These are phyloP conservation scores for Capsella bursapastoris DNA, from an alignment of 345 rosid species.

Conservation along the genomic window DNA sequence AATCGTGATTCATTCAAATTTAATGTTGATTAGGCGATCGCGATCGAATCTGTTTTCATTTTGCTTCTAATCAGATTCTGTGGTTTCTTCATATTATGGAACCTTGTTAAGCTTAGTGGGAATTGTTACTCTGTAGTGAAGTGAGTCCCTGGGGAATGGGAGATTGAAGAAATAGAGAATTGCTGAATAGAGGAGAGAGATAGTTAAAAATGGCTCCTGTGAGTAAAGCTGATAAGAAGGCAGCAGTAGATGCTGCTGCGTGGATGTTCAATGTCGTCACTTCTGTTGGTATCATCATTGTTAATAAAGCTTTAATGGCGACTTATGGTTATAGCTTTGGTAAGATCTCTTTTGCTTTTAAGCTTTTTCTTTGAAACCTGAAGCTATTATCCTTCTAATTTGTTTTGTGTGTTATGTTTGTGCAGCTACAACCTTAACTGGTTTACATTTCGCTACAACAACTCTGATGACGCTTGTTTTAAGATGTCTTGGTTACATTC, in stretches of 20 bases:
- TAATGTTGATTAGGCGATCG: background rate
- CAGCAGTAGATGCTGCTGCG: constrained; percentile 88
- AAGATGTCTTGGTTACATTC: constrained; percentile 91
- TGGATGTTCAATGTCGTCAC: constrained; percentile 99
- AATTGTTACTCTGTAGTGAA: constrained; percentile 7
- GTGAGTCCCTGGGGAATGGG: constrained; percentile 34
- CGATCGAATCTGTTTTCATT: constrained; percentile 7
- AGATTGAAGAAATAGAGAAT: constrained; percentile 20
- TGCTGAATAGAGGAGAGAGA: background rate
- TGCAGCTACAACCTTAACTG: constrained; percentile 97
- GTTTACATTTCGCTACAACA: constrained; percentile 89
- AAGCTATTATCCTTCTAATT: background rate
- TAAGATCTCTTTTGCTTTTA: constrained; percentile 27
- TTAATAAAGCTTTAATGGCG: constrained; percentile 97
- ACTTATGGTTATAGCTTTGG: constrained; percentile 97
- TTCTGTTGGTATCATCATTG: constrained; percentile 93
- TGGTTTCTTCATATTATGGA: background rate
- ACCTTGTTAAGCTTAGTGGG: background rate
- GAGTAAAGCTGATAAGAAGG: constrained; percentile 79
- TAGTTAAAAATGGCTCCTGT: constrained; percentile 56
- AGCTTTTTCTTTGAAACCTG: background rate
- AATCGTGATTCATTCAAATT: background rate
- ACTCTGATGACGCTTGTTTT: constrained; percentile 77
- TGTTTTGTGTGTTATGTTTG: constrained; percentile 22
- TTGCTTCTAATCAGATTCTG: background rate